These are phyloP conservation scores for Niebla homalea DNA, from an alignment of 495 filamentous ascomycete genomes.

Conservation along the genomic window DNA sequence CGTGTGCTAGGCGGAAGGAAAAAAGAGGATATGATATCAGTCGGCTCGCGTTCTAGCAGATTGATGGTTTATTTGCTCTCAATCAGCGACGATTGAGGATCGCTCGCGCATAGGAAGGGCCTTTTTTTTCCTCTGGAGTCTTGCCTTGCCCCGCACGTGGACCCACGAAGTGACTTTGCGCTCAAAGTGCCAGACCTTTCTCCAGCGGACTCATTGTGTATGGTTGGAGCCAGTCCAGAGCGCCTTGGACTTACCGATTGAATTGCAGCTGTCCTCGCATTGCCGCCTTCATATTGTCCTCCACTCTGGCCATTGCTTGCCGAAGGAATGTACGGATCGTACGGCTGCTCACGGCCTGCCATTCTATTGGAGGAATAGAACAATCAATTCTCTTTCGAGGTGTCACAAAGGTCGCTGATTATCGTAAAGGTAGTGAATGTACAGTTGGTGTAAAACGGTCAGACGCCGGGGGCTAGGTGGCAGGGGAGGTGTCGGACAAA, in stretches of 20 bases:
- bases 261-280: constrained; percentile 56
- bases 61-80: too few relatives aligned
- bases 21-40: too few relatives aligned
- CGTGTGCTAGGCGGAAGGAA: too few relatives aligned
- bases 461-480: background rate
- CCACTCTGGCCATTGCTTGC: constrained; percentile 38
- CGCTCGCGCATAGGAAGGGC: background rate
- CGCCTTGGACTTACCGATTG: constrained; percentile 55
- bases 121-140: background rate
- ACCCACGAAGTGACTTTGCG: too few relatives aligned
- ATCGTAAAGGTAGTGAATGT: too few relatives aligned
- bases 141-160: too few relatives aligned
- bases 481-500: background rate
- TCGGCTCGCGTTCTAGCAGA: too few relatives aligned
- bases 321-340: constrained; percentile 83
- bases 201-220: too few relatives aligned
- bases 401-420: too few relatives aligned
- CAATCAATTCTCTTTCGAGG: background rate
- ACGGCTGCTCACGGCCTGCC: constrained; percentile 64
- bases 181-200: too few relatives aligned
- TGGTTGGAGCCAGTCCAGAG: too few relatives aligned
- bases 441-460: background rate
- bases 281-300: constrained; percentile 43
- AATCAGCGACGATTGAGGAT: too few relatives aligned
- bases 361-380: constrained; percentile 27